Evolutionary conservation across 1,284 basidiomycete species (phyloP).

Genomic region (Erythrobasidium hasegawianum): DNA sequence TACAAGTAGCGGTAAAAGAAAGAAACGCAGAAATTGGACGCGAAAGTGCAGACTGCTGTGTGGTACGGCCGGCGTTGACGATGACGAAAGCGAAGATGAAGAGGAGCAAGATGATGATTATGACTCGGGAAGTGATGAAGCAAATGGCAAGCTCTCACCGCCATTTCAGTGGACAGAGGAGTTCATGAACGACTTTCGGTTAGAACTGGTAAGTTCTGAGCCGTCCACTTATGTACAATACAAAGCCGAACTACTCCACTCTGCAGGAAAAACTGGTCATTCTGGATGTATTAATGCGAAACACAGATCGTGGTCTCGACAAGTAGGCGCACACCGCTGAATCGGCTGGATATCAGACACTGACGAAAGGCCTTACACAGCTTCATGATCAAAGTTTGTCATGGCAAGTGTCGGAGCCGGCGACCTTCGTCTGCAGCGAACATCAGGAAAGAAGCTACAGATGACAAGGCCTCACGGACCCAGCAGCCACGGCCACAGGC

Average conservation of each 20-base stretch:
- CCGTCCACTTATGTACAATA: too few species aligned
- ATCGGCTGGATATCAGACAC: neutral
- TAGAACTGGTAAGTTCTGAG: slow-evolving; percentile 60
- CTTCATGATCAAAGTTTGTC: slow-evolving; percentile 33
- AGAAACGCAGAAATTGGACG: slow-evolving; percentile 54
- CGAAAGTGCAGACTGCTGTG: slow-evolving; percentile 43
- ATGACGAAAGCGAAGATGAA: slow-evolving; percentile 66
- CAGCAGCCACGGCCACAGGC: slow-evolving; percentile 30
- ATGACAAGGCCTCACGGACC: slow-evolving; percentile 11
- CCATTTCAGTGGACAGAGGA: slow-evolving; percentile 48
- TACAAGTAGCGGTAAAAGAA: slow-evolving; percentile 59
- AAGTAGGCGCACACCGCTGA: slow-evolving; percentile 15
- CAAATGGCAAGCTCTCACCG: slow-evolving; percentile 45
- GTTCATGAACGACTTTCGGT: slow-evolving; percentile 45
- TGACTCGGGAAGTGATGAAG: slow-evolving; percentile 57
- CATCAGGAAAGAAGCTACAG: slow-evolving; percentile 13
- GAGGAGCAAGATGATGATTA: slow-evolving; percentile 62
- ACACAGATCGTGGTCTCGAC: slow-evolving; percentile 49
- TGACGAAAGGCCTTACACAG: neutral
- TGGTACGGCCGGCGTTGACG: slow-evolving; percentile 53
- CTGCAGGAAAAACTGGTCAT: slow-evolving; percentile 74
- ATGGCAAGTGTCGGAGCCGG: slow-evolving; percentile 16
- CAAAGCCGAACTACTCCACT: too few species aligned
- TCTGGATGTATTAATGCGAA: slow-evolving; percentile 53
- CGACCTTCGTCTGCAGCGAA: slow-evolving; percentile 10